These are phyloP conservation scores for Populus euphratica DNA, from an alignment of 345 rosid species.

Conservation along the genomic window DNA sequence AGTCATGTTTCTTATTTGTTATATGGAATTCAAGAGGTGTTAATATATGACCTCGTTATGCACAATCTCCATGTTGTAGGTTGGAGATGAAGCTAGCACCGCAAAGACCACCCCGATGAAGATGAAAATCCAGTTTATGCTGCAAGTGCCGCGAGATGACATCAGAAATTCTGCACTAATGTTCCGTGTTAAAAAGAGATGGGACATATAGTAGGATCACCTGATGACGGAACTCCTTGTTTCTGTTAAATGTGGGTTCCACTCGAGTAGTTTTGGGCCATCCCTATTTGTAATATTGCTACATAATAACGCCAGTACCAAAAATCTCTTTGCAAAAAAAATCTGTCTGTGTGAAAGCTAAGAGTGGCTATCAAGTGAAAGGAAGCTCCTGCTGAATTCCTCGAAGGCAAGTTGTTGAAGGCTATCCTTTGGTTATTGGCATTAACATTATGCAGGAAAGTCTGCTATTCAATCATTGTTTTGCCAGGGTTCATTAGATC, in stretches of 20 bases:
- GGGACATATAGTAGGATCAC: conserved; percentile 49
- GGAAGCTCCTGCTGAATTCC: background rate
- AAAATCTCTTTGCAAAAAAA: background rate
- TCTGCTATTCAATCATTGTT: background rate
- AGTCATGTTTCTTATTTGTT: background rate
- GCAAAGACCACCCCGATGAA: conserved; percentile 85
- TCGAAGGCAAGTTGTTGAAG: background rate
- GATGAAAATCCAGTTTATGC: conserved; percentile 91
- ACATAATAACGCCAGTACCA: conserved; percentile 7
- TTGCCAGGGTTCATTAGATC: background rate
- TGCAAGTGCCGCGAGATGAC: conserved; percentile 89
- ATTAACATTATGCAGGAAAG: background rate
- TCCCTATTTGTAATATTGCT: conserved; percentile 16
- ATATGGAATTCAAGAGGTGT: background rate
- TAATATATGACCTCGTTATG: background rate
- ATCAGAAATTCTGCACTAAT: conserved; percentile 59
- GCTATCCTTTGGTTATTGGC: background rate
- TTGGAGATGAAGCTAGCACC: conserved; percentile 73
- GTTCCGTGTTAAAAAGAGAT: conserved; percentile 92
- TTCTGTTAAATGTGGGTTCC: background rate
- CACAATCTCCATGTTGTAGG: conserved; percentile 34
- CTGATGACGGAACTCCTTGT: background rate
- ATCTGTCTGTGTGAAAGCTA: background rate
- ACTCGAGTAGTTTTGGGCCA: background rate
- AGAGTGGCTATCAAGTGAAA: background rate